Base-by-base conservation (phyloP, 805 yeast species). In the Millerago galiae region DNA sequence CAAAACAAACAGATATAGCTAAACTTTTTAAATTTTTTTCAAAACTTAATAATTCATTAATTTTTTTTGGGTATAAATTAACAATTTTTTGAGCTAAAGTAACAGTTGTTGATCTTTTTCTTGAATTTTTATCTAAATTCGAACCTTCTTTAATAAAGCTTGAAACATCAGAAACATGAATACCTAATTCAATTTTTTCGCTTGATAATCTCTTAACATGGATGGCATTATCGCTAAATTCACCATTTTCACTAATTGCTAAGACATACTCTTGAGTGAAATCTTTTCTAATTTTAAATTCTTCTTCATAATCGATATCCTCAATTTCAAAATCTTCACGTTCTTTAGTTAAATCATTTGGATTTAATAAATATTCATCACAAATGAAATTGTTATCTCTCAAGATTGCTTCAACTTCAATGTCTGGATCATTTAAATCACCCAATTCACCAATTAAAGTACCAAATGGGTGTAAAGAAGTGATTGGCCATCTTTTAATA, bases 401-500 rank as follows among this genome's bases (percentile, higher is more conserved):
- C 51, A 93, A 71, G 42, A 93, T 83, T 1, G 97, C 87, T 60
- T 83, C 91, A 47, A 89, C 77, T 61, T 89, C 96, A 34, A 91
- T 86, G 17, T 73, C 68, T 3, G 80, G 74, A 48, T 83, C 91
- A 50, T 81, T 86, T 55, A 85, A 78, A 31, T 78, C 74, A 18
- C 99, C 99, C 48, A 93, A 69, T 53, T 85, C 86, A 36, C 90
- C 84, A 21, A 91, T 83, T 44, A 93, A 69, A 26, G 96, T 89
- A 54, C 99, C 99, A 59, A 93, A 93, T 5, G 99, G 99, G 69
- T 93, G 99, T 62, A 93, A 74, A 0, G 98, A 91, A 9, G 99
- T 93, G 63, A 93, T 93, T 58, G 99, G 99, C 99, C 99, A 93
- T 63, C 99, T 82, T 62, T 93, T 93, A 57, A 93, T 91, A 1